Percentiles rank a stretch among this genome's conserved stretches.
Evolutionary conservation across 768 basidiomycete genomes (phyloP).

Genomic region (Epithele typhae): DNA sequence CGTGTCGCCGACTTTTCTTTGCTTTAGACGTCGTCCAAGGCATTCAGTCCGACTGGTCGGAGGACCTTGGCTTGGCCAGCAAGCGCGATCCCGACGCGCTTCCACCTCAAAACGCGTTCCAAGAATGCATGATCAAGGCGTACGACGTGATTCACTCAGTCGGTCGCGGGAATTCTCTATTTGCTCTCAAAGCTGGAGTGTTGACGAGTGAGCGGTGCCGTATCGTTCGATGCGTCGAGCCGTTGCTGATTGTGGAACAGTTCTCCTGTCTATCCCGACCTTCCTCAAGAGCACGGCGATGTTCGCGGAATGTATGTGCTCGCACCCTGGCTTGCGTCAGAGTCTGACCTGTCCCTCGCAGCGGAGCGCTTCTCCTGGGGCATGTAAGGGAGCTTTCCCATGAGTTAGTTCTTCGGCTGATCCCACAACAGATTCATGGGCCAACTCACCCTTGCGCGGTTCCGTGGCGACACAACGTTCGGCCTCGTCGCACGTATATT

Average conservation of each 20-base stretch:
- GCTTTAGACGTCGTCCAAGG: conserved; percentile 54
- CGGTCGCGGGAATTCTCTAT: conserved; percentile 57
- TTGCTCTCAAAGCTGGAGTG: conserved; percentile 66
- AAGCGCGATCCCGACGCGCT: conserved; percentile 71
- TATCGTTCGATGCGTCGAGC: background rate
- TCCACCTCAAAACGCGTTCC: conserved; percentile 59
- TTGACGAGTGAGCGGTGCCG: conserved; percentile 42
- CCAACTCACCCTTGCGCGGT: conserved; percentile 65
- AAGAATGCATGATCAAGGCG: conserved; percentile 43
- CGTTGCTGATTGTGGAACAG: conserved; percentile 25
- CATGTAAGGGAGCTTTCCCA: conserved; percentile 53
- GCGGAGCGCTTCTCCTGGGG: conserved; percentile 70
- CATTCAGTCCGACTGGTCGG: conserved; percentile 34
- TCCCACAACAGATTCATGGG: conserved; percentile 68
- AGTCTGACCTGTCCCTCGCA: conserved; percentile 21
- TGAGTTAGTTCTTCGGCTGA: too few relatives aligned
- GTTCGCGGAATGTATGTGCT: conserved; percentile 53
- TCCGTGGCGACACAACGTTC: conserved; percentile 72
- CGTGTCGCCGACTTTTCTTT: background rate
- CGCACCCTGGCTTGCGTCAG: conserved; percentile 5
- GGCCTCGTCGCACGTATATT: conserved; percentile 56
- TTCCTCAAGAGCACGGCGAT: conserved; percentile 48
- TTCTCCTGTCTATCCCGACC: conserved; percentile 55
- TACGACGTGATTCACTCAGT: conserved; percentile 39
- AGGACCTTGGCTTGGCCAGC: conserved; percentile 53